A percentile compares a stretch with the other conserved stretches of the same genome.
These are phyloP conservation scores for Blastocystis sp. DNA, from an alignment of 352 stramenopile genomes.

Conservation along the genomic window DNA sequence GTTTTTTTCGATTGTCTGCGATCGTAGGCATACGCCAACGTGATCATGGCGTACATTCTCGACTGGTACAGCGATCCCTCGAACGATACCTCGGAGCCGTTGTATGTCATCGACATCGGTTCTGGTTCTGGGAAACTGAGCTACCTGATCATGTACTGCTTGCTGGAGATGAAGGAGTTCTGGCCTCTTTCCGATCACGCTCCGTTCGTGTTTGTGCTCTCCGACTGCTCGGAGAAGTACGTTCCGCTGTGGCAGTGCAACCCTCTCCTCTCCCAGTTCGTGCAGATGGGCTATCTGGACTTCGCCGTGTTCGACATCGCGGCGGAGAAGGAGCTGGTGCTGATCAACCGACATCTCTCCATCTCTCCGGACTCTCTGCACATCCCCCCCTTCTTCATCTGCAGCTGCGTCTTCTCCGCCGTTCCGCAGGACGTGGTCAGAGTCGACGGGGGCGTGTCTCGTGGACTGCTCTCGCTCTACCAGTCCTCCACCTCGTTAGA, in stretches of 20 bases:
- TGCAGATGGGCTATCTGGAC: slow-evolving; percentile 55
- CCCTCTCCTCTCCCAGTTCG: slow-evolving; percentile 43
- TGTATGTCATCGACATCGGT: slow-evolving; percentile 50
- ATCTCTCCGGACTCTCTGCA: neutral
- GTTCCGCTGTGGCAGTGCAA: neutral
- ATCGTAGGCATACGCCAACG: slow-evolving; percentile 25
- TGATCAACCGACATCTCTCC: neutral
- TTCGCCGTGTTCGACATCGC: slow-evolving; percentile 33
- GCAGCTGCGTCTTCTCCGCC: slow-evolving; percentile 4
- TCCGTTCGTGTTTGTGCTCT: slow-evolving; percentile 55
- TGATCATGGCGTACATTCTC: slow-evolving; percentile 31
- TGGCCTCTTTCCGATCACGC: neutral
- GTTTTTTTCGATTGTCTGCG: neutral
- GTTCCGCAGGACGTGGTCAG: slow-evolving; percentile 1
- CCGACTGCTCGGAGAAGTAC: neutral
- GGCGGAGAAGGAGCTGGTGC: neutral
- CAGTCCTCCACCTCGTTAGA: neutral
- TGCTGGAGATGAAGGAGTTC: slow-evolving; percentile 59
- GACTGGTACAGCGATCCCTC: slow-evolving; percentile 33
- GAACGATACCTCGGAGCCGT: neutral
- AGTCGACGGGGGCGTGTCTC: neutral
- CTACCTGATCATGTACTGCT: slow-evolving; percentile 51
- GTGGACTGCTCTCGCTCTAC: neutral
- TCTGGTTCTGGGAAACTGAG: slow-evolving; percentile 44
- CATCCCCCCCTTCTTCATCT: slow-evolving; percentile 18